Base-by-base conservation (phyloP, 805 yeast genomes). In the Teunomyces lycoperdinae region DNA sequence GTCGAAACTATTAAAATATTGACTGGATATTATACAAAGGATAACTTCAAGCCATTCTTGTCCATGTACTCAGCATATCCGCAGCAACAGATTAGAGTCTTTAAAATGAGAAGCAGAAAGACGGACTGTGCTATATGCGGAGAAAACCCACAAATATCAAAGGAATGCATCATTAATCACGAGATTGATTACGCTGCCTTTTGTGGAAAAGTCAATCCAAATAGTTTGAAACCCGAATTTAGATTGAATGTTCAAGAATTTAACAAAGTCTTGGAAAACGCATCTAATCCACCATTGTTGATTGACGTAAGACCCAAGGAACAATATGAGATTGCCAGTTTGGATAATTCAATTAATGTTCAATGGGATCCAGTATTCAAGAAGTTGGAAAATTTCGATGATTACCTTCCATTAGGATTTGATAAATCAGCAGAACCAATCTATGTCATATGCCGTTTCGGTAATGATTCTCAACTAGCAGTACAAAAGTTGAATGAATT, bases 391-490 rank as follows among this genome's bases (percentile, higher is more conserved):
- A 45, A 48, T 10, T 50, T 64, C 14, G 60, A 59, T 31, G 48
- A 50, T 4, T 48, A 49, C 26, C 68, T 63, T 1, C 43, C 43
- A 14, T 43, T 58, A 1, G 29, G 27, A 5, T 58, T 63, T 42
- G 51, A 56, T 43, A 58, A 57, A 28, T 57, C 54, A 14, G 43
- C 52, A 3, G 65, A 58, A 48, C 55, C 53, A 3, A 62, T 87
- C 0, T 77, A 74, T 47, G 86, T 89, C 0, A 72, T 92, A 14
- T 94, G 99, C 65, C 75, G 97, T 29, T 83, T 76, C 60, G 99
- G 99, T 8, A 90, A 89, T 63, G 98, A 94, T 62, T 91, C 98
- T 0, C 90, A 87, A 58, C 64, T 81, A 13, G 95, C 96, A 0
- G 83, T 87, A 1, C 65, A 74, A 47, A 64, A 91, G 41, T 71